Evolutionary conservation across 2,329 filamentous ascomycete species (phyloP).

Genomic region (Xylaria sp.): DNA sequence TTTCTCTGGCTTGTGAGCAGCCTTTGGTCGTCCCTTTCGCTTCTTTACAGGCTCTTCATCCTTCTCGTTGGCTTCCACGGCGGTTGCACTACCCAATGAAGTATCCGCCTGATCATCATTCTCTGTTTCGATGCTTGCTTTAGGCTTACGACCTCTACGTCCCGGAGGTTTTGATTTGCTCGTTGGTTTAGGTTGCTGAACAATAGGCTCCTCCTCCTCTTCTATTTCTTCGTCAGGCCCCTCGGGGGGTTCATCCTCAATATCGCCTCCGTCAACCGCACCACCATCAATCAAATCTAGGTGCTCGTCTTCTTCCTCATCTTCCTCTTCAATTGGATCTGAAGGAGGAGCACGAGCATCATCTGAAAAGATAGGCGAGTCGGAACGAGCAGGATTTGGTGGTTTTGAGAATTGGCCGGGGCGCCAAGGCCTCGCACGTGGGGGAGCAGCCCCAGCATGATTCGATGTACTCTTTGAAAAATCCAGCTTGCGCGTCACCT

Average conservation of each 20-base stretch:
- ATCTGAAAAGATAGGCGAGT: conserved; percentile 42
- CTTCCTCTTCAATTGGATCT: conserved; percentile 36
- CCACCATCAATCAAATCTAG: conserved; percentile 44
- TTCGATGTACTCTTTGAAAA: conserved; percentile 53
- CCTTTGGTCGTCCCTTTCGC: conserved; percentile 47
- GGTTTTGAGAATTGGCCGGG: conserved; percentile 40
- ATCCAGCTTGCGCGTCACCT: conserved; percentile 66
- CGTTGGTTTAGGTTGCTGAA: conserved; percentile 38
- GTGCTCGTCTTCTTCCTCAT: conserved; percentile 40
- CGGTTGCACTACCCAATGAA: conserved; percentile 26
- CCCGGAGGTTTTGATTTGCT: conserved; percentile 43
- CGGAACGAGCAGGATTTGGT: conserved; percentile 33
- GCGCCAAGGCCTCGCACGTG: conserved; percentile 42
- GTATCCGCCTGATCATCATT: conserved; percentile 37
- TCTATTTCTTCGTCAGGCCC: conserved; percentile 42
- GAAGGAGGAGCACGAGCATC: neutral
- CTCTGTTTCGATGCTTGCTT: conserved; percentile 39
- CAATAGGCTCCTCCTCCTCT: conserved; percentile 41
- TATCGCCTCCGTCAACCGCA: conserved; percentile 39
- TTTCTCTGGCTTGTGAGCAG: conserved; percentile 29
- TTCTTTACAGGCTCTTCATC: conserved; percentile 44
- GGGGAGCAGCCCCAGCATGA: conserved; percentile 39
- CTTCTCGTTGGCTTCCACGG: conserved; percentile 34
- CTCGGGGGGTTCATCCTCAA: conserved; percentile 29
- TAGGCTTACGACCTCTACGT: conserved; percentile 47